Evolutionary conservation across 2,329 filamentous ascomycete species (phyloP).

Genomic region (Sporothrix mexicana): DNA sequence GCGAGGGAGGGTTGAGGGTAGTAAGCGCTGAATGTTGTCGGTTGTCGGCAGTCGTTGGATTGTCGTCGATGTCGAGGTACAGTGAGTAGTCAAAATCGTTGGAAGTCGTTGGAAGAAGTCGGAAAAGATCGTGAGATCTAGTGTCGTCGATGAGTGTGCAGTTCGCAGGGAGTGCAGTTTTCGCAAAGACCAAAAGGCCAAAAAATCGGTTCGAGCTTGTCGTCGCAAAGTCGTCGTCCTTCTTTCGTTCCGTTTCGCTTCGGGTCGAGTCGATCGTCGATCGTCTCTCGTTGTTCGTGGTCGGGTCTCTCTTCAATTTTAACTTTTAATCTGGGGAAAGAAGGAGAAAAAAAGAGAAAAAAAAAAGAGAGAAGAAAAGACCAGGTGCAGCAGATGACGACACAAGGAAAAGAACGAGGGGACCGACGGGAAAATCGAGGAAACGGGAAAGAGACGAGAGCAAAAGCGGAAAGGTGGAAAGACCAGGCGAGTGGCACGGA

Average conservation of each 20-base stretch:
- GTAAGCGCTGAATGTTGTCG: not conserved
- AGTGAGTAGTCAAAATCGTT: too few relatives aligned
- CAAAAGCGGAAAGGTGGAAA: slow-evolving; percentile 14
- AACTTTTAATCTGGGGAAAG: not conserved
- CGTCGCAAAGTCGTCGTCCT: too few relatives aligned
- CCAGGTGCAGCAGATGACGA: slow-evolving; percentile 3
- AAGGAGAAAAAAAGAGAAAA: not conserved
- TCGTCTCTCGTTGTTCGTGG: not conserved
- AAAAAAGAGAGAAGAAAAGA: not conserved
- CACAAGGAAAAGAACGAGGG: not conserved
- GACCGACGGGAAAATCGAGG: not conserved
- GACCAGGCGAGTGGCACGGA: too few relatives aligned
- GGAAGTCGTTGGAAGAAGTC: too few relatives aligned
- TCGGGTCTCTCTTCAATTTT: slow-evolving; percentile 7
- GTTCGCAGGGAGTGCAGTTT: too few relatives aligned
- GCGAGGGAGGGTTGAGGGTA: not conserved
- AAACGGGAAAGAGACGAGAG: not conserved
- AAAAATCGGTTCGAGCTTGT: too few relatives aligned
- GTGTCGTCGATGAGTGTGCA: too few relatives aligned
- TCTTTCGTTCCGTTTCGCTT: not conserved
- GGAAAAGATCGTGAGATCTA: too few relatives aligned
- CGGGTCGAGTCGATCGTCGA: not conserved
- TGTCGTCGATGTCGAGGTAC: not conserved
- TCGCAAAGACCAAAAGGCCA: too few relatives aligned
- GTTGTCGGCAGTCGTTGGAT: not conserved